Conservation (phyloP, 176 grass and related monocot genomes). For the Oryza coarctata region DNA sequence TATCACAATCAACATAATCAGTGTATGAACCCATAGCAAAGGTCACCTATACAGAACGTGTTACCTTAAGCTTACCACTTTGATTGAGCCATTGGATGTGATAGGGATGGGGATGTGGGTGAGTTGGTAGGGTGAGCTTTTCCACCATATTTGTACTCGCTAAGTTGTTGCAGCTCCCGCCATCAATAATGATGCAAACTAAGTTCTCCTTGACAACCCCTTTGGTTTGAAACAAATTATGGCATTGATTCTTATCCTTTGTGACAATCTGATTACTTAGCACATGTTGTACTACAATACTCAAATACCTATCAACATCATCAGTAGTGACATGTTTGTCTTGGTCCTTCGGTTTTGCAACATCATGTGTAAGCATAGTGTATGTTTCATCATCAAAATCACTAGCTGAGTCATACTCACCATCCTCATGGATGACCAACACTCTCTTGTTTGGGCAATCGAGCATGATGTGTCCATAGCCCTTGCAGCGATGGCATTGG, state of each 20-base stretch:
- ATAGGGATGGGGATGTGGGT: neutral
- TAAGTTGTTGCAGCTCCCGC: neutral
- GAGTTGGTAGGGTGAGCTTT: neutral
- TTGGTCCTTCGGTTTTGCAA: neutral
- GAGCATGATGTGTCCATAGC: neutral
- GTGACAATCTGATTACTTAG: neutral
- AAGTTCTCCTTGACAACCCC: no score
- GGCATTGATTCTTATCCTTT: neutral
- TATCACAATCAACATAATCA: constrained; percentile 6
- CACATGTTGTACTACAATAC: neutral
- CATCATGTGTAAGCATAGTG: neutral
- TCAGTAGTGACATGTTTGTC: neutral
- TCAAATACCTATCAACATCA: neutral
- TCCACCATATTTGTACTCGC: neutral
- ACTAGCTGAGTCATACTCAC: neutral
- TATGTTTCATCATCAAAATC: constrained; percentile 6
- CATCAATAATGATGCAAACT: neutral
- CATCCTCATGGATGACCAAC: neutral
- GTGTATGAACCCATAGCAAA: no score
- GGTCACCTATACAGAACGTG: neutral
- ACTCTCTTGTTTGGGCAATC: neutral
- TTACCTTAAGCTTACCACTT: neutral
- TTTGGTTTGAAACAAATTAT: constrained; percentile 16
- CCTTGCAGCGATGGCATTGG: neutral
- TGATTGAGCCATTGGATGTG: neutral